Conservation (phyloP, 2,329 filamentous ascomycete species). For the Exophiala calicioides region DNA sequence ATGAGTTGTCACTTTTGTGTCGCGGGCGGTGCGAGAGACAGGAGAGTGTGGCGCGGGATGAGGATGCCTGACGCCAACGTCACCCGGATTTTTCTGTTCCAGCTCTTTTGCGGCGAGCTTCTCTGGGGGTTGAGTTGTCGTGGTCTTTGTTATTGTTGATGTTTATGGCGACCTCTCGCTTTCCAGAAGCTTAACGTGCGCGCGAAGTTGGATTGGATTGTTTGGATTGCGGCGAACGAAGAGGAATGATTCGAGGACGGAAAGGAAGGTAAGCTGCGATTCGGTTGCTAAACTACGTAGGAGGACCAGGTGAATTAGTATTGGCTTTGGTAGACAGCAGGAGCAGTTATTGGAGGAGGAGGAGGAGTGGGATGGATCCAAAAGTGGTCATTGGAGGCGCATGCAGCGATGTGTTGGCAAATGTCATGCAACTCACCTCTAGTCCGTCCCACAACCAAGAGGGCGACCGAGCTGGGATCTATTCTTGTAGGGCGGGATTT, state of each 20-base stretch:
- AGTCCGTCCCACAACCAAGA: conserved; percentile 25
- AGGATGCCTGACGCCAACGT: conserved; percentile 19
- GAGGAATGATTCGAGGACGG: conserved; percentile 27
- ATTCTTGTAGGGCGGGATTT: conserved; percentile 25
- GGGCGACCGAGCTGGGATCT: conserved; percentile 23
- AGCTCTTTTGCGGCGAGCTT: conserved; percentile 13
- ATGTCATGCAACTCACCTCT: conserved; percentile 31
- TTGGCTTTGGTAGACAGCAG: conserved; percentile 24
- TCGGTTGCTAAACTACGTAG: conserved; percentile 28
- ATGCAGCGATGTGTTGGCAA: conserved; percentile 31
- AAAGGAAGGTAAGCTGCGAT: conserved; percentile 24
- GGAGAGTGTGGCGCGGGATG: conserved; percentile 23
- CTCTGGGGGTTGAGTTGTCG: not conserved
- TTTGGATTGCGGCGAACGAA: conserved; percentile 19
- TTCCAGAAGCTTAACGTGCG: conserved; percentile 26
- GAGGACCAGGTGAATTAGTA: conserved; percentile 27
- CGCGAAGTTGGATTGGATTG: conserved; percentile 22
- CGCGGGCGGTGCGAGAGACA: conserved; percentile 7
- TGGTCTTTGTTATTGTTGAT: conserved; percentile 10
- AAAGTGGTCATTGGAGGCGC: conserved; percentile 29
- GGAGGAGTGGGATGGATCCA: conserved; percentile 22
- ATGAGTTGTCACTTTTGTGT: conserved; percentile 44
- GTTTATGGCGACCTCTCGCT: conserved; percentile 9
- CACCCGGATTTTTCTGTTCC: conserved; percentile 8
- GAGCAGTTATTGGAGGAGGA: conserved; percentile 29